Evolutionary conservation across 2,329 filamentous ascomycete genomes (phyloP).

Genomic region (Pseudogymnoascus destructans): DNA sequence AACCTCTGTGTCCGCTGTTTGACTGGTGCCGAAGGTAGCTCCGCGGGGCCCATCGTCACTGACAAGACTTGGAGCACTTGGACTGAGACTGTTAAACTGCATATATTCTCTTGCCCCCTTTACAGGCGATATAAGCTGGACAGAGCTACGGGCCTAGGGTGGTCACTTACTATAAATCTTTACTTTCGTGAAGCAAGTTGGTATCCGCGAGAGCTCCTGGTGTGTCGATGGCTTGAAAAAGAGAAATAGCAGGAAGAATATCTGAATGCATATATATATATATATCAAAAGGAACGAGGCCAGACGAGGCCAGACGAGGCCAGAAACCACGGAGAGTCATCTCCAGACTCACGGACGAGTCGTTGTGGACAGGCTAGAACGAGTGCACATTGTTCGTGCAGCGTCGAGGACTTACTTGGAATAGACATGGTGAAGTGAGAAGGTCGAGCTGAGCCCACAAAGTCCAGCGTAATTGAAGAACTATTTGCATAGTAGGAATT

Average conservation of each 20-base stretch:
- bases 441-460: background rate
- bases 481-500: background rate
- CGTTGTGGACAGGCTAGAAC: background rate
- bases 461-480: background rate
- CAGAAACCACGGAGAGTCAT: background rate
- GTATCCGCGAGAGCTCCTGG: background rate
- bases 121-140: background rate
- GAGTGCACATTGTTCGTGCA: background rate
- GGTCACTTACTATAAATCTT: background rate
- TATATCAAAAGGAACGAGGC: background rate
- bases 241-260: background rate
- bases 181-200: background rate
- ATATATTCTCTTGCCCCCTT: background rate
- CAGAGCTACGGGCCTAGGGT: background rate
- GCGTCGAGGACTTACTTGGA: background rate
- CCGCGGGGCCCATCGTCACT: background rate
- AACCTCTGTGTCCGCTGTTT: conserved; percentile 7
- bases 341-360: background rate
- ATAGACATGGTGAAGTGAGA: background rate
- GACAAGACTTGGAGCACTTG: background rate
- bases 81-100: background rate
- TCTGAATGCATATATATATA: background rate
- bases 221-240: background rate
- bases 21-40: background rate
- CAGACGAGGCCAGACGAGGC: background rate